Evolutionary conservation across 2,329 filamentous ascomycete genomes (phyloP), one percentile per base, ranked within the genome.

Genomic region (Pseudopyrenochaeta lycopersici): DNA sequence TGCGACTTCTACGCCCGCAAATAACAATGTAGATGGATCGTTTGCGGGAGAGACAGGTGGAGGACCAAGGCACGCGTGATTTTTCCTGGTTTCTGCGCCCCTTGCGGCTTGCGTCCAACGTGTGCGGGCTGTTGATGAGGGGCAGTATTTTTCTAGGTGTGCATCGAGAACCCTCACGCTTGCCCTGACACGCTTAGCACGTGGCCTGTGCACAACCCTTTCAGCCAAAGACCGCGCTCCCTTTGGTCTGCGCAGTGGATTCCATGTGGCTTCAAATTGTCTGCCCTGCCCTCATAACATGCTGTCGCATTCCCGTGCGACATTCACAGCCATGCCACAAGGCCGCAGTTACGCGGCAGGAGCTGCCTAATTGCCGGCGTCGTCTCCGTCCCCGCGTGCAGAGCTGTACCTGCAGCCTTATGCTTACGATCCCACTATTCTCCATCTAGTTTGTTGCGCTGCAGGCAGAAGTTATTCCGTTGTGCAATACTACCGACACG

Each of bases 81-180:
- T 55, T 46, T 60, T 52, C 49, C 42, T 49, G 46, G 23, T 54
- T 55, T 47, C 47, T 61, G 58, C 58, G 62, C 65, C 63, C 63
- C 64, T 58, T 65, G 60, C 63, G 60, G 56, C 64, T 61, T 61
- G 58, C 63, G 60, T 58, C 52, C 65, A 63, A 58, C 60, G 58
- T 66, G 65, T 66, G 63, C 59, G 61, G 59, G 58, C 56, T 54
- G 43, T 54, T 49, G 56, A 49, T 54, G 52, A 58, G 58, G 56
- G 54, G 60, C 49, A 58, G 39, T 47, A 56, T 53, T 61, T 61
- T 63, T 46, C 41, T 44, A 23, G 29, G 54, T 58, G 56, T 58
- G 52, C 48, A 58, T 31, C 56, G 40, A 56, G 42, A 58, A 43
- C 23, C 23, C 23, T 27, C 23, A 27, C 52, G 54, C 56, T 58